phyloP scores from a whole-genome alignment of 139 green algal species.

The Marvania coccoides region DNA sequence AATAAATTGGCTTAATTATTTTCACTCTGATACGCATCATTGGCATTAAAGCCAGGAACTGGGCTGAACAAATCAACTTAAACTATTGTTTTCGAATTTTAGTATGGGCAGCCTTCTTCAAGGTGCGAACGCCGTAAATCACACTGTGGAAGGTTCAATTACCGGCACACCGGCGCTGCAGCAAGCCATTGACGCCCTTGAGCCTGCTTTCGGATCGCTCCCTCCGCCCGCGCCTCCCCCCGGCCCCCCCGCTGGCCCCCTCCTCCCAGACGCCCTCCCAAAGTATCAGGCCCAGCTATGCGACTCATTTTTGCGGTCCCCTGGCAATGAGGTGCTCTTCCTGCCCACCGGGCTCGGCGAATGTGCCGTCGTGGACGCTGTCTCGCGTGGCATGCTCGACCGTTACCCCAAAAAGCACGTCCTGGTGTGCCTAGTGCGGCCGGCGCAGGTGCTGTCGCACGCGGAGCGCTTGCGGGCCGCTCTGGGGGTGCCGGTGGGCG shows the following conservation, averaged over 20 bases:
- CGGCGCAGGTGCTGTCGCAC: conserved; percentile 13
- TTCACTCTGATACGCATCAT: no score
- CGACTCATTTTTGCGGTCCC: not conserved
- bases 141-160: no score
- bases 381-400: not conserved
- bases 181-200: not conserved
- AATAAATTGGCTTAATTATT: no score
- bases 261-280: not conserved
- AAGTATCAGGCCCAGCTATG: conserved; percentile 5
- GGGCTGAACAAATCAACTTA: no score
- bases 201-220: not conserved
- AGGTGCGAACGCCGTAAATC: no score
- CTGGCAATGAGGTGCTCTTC: conserved; percentile 8
- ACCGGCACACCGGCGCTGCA: no score
- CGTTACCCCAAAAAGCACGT: conserved; percentile 16
- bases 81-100: no score
- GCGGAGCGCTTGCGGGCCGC: conserved; percentile 7
- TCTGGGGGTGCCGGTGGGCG: conserved; percentile 1
- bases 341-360: conserved; percentile 16
- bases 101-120: no score
- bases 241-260: not conserved
- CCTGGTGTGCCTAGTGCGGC: conserved; percentile 20
- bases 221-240: not conserved
- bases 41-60: no score
- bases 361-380: conserved; percentile 1